phyloP scores from a whole-genome alignment of 2,329 filamentous ascomycete species.

The Coniochaeta sp. region DNA sequence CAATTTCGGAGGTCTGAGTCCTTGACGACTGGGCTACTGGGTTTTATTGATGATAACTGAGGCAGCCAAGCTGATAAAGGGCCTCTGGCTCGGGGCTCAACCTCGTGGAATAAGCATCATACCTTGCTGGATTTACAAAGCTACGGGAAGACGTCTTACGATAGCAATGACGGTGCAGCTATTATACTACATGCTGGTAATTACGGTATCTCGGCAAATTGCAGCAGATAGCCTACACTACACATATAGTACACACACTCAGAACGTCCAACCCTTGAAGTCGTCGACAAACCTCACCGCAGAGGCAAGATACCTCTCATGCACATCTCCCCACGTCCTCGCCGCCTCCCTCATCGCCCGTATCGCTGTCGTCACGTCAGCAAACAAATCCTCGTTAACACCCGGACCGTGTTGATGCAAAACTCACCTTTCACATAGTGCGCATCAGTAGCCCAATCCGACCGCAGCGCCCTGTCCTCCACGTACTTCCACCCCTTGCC shows the following conservation, averaged over 20 bases:
- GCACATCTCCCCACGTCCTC: conserved; percentile 65
- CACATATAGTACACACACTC: not conserved
- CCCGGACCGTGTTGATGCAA: not conserved
- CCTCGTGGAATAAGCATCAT: too few species aligned
- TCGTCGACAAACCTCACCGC: conserved; percentile 68
- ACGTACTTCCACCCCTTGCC: conserved; percentile 72
- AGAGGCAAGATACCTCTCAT: conserved; percentile 57
- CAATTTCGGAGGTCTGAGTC: not conserved
- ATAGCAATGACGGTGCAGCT: too few species aligned
- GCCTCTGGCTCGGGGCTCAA: too few species aligned
- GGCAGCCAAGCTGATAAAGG: too few species aligned
- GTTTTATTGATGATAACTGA: not conserved
- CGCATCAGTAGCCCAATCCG: conserved; percentile 61
- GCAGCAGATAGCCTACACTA: too few species aligned
- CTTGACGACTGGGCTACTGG: not conserved
- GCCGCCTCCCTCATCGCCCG: conserved; percentile 69
- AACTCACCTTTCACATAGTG: conserved; percentile 75
- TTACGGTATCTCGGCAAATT: too few species aligned
- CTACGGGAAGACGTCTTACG: too few species aligned
- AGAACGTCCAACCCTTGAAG: conserved; percentile 43
- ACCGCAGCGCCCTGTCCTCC: conserved; percentile 61
- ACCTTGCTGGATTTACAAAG: too few species aligned
- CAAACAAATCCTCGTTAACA: not conserved
- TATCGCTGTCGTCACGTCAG: conserved; percentile 39
- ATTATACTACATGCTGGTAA: too few species aligned